Base-by-base conservation (phyloP, 805 yeast genomes). In the Saturnispora sekii region DNA sequence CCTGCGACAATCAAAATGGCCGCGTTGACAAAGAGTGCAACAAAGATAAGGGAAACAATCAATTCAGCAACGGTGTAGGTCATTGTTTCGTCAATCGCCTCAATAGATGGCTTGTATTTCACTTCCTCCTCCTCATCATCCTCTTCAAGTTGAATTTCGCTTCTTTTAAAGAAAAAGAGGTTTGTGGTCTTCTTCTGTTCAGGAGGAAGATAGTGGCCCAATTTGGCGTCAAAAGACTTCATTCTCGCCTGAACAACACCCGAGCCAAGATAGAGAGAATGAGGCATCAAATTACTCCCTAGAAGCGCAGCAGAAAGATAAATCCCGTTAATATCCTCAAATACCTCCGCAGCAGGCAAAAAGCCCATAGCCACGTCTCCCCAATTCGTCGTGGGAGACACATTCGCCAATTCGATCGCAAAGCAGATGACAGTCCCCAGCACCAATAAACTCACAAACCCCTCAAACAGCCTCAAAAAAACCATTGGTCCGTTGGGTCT, bases 211-310 rank as follows among this genome's bases (percentile, higher is more conserved):
- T 74, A 81, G 59, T 70, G 66, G 1, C 95, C 95, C 46, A 76
- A 61, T 45, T 73, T 75, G 14, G 77, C 67, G 60, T 88, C 97
- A 56, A 67, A 86, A 38, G 85, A 94, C 53, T 84, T 76, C 44
- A 88, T 66, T 49, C 96, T 72, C 5, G 95, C 81, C 59, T 87
- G 94, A 5, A 85, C 96, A 45, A 89, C 76, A 11, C 95, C 94
- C 1, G 90, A 80, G 1, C 97, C 97, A 38, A 88, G 69, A 57
- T 83, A 88, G 41, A 88, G 67, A 2, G 93, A 82, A 59, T 89
- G 97, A 7, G 96, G 96, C 97, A 88, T 88, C 21, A 89, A 90
- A 2, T 96, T 88, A 18, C 96, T 95, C 29, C 97, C 97, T 48
- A 89, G 66, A 45, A 89, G 81, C 17, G 96, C 96, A 53, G 90